phyloP scores from a whole-genome alignment of 1,284 basidiomycete genomes.

The Trametes polyzona region DNA sequence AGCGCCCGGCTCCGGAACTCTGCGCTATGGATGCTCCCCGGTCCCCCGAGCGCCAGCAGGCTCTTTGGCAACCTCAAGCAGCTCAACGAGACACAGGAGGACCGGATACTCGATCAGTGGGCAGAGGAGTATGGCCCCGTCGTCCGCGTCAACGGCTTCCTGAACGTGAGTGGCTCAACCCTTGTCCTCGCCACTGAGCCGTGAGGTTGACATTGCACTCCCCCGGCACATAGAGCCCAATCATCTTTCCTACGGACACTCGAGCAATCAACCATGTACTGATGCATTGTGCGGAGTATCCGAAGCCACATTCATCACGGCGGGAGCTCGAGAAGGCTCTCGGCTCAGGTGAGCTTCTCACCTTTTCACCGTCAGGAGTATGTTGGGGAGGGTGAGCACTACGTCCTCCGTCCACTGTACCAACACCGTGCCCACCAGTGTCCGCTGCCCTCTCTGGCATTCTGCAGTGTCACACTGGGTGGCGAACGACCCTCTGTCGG shows the following conservation, averaged over 20 bases:
- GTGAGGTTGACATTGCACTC: not conserved
- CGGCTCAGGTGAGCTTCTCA: not conserved
- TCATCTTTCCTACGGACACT: not conserved
- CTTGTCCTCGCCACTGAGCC: not conserved
- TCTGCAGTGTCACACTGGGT: too few relatives aligned
- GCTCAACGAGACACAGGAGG: not conserved
- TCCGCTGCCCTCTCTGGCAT: too few relatives aligned
- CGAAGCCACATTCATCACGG: not conserved
- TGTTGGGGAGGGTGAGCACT: too few relatives aligned
- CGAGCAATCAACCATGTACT: not conserved
- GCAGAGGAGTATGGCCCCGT: not conserved
- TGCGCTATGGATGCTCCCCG: not conserved
- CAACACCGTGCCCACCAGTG: too few relatives aligned
- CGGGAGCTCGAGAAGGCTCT: not conserved
- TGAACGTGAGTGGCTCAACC: not conserved
- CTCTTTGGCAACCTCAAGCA: not conserved
- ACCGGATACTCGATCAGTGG: not conserved
- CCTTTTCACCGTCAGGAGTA: too few relatives aligned
- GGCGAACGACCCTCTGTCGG: too few relatives aligned
- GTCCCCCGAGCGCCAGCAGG: not conserved
- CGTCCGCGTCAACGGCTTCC: not conserved
- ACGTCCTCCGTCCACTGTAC: too few relatives aligned
- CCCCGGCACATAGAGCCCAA: not conserved
- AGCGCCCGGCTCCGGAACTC: not conserved
- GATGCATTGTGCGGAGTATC: not conserved